Conservation (phyloP, 495 filamentous ascomycete genomes). For the Parathielavia appendiculata region DNA sequence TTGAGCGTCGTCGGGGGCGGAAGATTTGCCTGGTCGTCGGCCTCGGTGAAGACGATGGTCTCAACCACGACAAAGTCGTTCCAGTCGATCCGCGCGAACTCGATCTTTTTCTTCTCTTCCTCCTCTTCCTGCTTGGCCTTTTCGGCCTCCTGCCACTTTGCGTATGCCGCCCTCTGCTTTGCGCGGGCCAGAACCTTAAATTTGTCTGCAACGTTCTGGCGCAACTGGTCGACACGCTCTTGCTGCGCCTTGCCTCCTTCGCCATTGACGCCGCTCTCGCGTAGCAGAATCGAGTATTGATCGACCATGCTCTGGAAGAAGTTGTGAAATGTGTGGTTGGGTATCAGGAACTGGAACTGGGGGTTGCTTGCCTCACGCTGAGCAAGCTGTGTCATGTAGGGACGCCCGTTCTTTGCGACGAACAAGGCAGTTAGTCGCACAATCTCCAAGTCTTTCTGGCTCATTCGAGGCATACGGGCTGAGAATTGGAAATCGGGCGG, state of each 20-base stretch:
- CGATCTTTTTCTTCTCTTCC: slow-evolving; percentile 74
- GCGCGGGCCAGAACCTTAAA: slow-evolving; percentile 76
- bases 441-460: slow-evolving; percentile 89
- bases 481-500: slow-evolving; percentile 93
- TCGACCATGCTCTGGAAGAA: slow-evolving; percentile 90
- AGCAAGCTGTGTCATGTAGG: slow-evolving; percentile 80
- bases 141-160: slow-evolving; percentile 76
- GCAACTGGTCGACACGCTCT: slow-evolving; percentile 65
- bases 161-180: slow-evolving; percentile 78
- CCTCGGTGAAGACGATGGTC: slow-evolving; percentile 88
- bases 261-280: slow-evolving; percentile 61
- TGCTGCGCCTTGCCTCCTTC: slow-evolving; percentile 62
- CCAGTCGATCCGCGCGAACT: slow-evolving; percentile 94
- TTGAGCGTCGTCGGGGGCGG: slow-evolving; percentile 83
- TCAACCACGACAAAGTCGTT: slow-evolving; percentile 96
- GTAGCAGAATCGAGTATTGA: slow-evolving; percentile 83
- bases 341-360: slow-evolving; percentile 95
- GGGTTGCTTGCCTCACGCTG: slow-evolving; percentile 86
- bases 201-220: slow-evolving; percentile 71
- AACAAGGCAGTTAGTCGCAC: slow-evolving; percentile 84
- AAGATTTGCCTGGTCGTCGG: slow-evolving; percentile 78
- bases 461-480: slow-evolving; percentile 95
- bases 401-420: slow-evolving; percentile 84
- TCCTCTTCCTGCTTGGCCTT: slow-evolving; percentile 86
- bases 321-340: slow-evolving; percentile 91